phyloP scores from a whole-genome alignment of 2,329 filamentous ascomycete genomes.

The Passalora sequoiae region DNA sequence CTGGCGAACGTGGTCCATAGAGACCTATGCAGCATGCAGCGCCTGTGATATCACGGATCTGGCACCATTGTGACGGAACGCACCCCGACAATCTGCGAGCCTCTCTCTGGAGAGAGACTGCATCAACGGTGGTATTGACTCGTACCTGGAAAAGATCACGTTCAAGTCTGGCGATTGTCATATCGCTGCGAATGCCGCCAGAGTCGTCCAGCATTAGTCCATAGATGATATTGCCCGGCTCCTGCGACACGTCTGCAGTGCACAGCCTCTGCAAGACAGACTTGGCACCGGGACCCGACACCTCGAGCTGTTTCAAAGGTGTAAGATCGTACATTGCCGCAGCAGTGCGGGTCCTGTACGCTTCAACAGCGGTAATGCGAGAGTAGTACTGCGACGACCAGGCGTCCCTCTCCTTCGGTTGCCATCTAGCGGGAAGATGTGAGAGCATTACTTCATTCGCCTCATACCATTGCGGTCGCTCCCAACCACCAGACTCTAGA shows the following conservation, averaged over 20 bases:
- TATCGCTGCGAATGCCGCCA: conserved; percentile 53
- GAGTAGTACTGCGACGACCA: conserved; percentile 57
- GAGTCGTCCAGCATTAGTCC: conserved; percentile 52
- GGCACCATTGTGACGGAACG: conserved; percentile 40
- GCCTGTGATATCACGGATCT: conserved; percentile 56
- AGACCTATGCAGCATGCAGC: conserved; percentile 58
- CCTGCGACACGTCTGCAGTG: conserved; percentile 47
- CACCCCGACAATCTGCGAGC: conserved; percentile 46
- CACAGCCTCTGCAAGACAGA: conserved; percentile 52
- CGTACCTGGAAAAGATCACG: conserved; percentile 51
- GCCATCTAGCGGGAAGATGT: conserved; percentile 51
- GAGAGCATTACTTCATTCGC: conserved; percentile 50
- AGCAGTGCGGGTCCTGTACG: conserved; percentile 60
- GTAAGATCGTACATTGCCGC: conserved; percentile 62
- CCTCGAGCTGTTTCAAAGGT: conserved; percentile 53
- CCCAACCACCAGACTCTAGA: conserved; percentile 57
- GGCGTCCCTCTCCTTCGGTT: conserved; percentile 51
- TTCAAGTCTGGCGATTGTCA: conserved; percentile 52
- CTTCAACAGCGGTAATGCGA: conserved; percentile 55
- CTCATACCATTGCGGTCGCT: conserved; percentile 60
- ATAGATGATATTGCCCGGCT: conserved; percentile 51
- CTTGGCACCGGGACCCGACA: conserved; percentile 54
- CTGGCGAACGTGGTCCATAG: conserved; percentile 54
- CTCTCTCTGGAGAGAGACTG: conserved; percentile 51
- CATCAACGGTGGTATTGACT: conserved; percentile 52